Evolutionary conservation across 139 green algal genomes (phyloP), one percentile per base, ranked within the genome.

Genomic region (Chlorella sp.): DNA sequence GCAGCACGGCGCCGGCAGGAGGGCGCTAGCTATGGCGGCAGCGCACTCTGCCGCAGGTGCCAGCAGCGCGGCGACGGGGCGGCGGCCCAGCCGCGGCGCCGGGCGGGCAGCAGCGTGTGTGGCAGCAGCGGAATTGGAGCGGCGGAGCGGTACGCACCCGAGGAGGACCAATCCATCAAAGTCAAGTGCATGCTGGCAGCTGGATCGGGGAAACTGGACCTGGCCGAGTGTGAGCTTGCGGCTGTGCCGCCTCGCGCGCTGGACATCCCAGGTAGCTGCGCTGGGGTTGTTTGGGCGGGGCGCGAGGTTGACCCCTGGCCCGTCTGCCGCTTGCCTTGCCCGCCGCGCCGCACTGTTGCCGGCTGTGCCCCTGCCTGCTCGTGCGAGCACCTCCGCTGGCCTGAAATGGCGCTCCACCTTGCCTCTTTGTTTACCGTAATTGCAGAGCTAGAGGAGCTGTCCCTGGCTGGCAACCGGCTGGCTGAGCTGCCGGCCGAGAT

Each of bases 391-490:
- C n/a, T n/a, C n/a, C n/a, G n/a, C n/a, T n/a, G n/a, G n/a, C n/a
- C n/a, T n/a, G n/a, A n/a, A n/a, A n/a, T n/a, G n/a, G n/a, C n/a
- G n/a, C n/a, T n/a, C n/a, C n/a, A n/a, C n/a, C n/a, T n/a, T n/a
- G n/a, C 17, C 54, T 62, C 16, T 17, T 17, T 62, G 54, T 17
- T 17, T 62, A 62, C 54, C 28, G 64, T 28, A 40, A 13, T 6
- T 88, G 48, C 36, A 75, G 72, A 48, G 0, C 76, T 91, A 43
- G 79, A 94, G 88, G 93, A 96, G 68, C 89, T 97, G 82, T 93
- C 89, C 19, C 69, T 97, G 13, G 85, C 89, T 2, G 93, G 92
- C 76, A 96, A 96, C 87, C 78, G 81, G 60, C 76, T 96, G 7
- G 51, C 36, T 9, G 9, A 41, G 38, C 86, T 96, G 60, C 92